Evolutionary conservation across 345 rosid species (phyloP).

Genomic region (Turritis glabra): DNA sequence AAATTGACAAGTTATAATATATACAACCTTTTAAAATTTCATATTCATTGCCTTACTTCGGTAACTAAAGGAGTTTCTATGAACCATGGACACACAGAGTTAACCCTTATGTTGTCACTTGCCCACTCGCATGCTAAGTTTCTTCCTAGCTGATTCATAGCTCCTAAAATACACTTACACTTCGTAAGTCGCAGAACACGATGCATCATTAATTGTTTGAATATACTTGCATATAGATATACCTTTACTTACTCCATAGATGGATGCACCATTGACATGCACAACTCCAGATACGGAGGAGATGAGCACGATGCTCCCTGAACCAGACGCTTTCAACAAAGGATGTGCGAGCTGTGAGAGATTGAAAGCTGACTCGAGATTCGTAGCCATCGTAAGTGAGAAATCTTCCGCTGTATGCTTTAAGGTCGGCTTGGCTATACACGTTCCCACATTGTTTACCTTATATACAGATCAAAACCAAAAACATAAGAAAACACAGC

Average conservation of each 20-base stretch:
- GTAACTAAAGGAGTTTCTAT: conserved; percentile 5
- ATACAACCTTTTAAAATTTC: neutral
- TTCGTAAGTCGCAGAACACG: neutral
- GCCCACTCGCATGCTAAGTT: conserved; percentile 39
- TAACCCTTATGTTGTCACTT: conserved; percentile 22
- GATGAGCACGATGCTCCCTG: conserved; percentile 4
- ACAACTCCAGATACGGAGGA: neutral
- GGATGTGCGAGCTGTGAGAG: conserved; percentile 25
- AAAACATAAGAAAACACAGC: neutral
- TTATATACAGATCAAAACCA: neutral
- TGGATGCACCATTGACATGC: neutral
- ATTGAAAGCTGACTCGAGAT: conserved; percentile 22
- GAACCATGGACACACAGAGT: conserved; percentile 32
- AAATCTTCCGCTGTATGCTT: neutral
- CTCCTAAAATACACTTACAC: conserved; percentile 6
- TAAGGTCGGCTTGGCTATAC: neutral
- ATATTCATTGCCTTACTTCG: conserved; percentile 6
- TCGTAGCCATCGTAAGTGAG: neutral
- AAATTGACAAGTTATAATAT: neutral
- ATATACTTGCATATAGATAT: neutral
- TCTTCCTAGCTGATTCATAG: conserved; percentile 32
- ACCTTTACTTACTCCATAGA: conserved; percentile 25
- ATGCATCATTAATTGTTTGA: neutral
- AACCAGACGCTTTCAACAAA: conserved; percentile 23
- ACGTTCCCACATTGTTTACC: conserved; percentile 9